Percentiles rank a stretch among this genome's conserved stretches.
These are phyloP conservation scores for Syzygium aromaticum DNA, from an alignment of 345 rosid genomes.

Conservation along the genomic window DNA sequence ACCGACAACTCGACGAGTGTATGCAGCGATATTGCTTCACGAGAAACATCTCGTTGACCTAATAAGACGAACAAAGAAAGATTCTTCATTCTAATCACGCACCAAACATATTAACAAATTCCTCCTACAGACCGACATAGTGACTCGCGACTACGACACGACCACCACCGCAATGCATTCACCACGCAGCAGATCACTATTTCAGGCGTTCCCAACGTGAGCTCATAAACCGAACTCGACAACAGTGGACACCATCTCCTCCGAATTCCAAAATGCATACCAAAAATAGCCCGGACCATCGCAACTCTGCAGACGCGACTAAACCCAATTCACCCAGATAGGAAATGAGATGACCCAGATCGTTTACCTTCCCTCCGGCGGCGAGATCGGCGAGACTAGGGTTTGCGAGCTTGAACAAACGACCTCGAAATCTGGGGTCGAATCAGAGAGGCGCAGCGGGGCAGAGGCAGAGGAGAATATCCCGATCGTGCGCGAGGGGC, in stretches of 20 bases:
- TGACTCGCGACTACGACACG: not conserved
- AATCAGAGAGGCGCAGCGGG: not conserved
- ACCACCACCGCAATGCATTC: not conserved
- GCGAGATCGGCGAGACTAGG: not conserved
- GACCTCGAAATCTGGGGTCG: not conserved
- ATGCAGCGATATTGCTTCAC: conserved; percentile 89
- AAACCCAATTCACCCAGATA: not conserved
- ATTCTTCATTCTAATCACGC: not conserved
- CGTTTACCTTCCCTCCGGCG: not conserved
- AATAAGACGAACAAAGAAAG: not conserved
- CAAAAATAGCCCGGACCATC: not conserved
- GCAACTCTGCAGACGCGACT: not conserved
- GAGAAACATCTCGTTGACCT: conserved; percentile 33
- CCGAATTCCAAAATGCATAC: not conserved
- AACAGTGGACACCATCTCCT: not conserved
- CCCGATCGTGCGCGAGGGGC: not conserved
- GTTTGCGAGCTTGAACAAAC: not conserved
- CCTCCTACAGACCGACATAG: not conserved
- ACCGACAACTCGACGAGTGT: conserved; percentile 90
- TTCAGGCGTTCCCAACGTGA: not conserved
- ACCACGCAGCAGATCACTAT: not conserved
- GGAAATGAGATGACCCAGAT: not conserved
- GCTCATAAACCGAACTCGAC: not conserved
- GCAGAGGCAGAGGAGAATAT: not conserved
- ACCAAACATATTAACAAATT: not conserved